Percentiles rank a stretch among this genome's conserved stretches.
Evolutionary conservation across 192 early-diverging fungal species (phyloP).

Genomic region (Coemansia javaensis): DNA sequence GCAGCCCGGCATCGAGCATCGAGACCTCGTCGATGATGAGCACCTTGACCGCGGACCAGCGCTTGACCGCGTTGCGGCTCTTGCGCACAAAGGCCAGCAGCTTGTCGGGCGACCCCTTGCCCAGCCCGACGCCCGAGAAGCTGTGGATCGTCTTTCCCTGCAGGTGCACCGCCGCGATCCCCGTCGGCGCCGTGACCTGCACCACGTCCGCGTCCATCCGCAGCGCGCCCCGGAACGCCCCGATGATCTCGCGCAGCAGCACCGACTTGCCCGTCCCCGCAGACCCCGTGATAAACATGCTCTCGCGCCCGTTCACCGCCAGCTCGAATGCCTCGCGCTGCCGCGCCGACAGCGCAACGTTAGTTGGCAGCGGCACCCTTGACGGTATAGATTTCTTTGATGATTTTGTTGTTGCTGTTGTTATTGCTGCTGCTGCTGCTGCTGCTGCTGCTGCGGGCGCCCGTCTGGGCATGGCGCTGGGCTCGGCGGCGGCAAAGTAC

Average conservation of each 20-base stretch:
- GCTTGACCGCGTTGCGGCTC: slow-evolving; percentile 30
- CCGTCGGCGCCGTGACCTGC: slow-evolving; percentile 68
- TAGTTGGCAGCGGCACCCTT: background rate
- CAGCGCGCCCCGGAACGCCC: slow-evolving; percentile 12
- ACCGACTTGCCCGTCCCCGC: slow-evolving; percentile 61
- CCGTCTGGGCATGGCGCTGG: too few relatives aligned
- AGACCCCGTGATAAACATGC: slow-evolving; percentile 73
- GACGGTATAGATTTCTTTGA: too few relatives aligned
- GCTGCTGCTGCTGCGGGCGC: background rate
- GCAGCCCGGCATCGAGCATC: slow-evolving; percentile 68
- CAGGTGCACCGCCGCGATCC: slow-evolving; percentile 78
- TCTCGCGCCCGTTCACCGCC: slow-evolving; percentile 53
- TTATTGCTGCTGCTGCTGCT: too few relatives aligned
- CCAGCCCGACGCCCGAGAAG: slow-evolving; percentile 64
- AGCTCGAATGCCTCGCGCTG: slow-evolving; percentile 59
- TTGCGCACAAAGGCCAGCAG: slow-evolving; percentile 34
- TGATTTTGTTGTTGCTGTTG: too few relatives aligned
- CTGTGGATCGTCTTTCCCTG: slow-evolving; percentile 70
- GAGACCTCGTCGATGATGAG: slow-evolving; percentile 77
- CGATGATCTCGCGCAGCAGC: slow-evolving; percentile 41
- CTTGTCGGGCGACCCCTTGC: slow-evolving; percentile 18
- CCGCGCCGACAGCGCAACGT: slow-evolving; percentile 42
- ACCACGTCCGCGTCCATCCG: slow-evolving; percentile 10
- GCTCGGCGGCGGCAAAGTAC: slow-evolving; percentile 10
- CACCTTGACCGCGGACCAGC: slow-evolving; percentile 61